Evolutionary conservation across 768 basidiomycete genomes (phyloP).

Genomic region (Tricholoma matsutake): DNA sequence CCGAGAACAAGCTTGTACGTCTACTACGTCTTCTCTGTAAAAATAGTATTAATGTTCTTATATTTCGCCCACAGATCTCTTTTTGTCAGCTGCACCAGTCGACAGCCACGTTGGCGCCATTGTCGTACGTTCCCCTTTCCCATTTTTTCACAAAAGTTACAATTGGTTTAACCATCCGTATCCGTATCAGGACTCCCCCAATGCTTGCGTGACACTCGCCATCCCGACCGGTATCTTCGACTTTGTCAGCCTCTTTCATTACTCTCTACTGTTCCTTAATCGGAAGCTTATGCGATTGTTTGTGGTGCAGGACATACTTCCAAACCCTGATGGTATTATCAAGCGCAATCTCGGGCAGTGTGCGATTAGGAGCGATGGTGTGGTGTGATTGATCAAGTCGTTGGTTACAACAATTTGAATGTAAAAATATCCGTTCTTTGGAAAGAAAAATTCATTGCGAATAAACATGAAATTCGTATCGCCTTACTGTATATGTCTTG

Average conservation of each 20-base stretch:
- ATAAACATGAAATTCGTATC: too few species aligned
- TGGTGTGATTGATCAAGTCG: not conserved
- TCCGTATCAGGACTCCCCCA: slow-evolving; percentile 58
- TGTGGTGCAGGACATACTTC: slow-evolving; percentile 58
- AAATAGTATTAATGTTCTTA: not conserved
- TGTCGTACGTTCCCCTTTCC: slow-evolving; percentile 47
- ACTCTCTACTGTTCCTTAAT: not conserved
- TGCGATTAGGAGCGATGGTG: slow-evolving; percentile 47
- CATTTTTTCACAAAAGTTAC: not conserved
- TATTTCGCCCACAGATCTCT: slow-evolving; percentile 40
- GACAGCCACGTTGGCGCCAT: slow-evolving; percentile 65
- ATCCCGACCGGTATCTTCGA: slow-evolving; percentile 80
- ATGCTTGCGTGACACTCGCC: slow-evolving; percentile 72
- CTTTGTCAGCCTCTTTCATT: slow-evolving; percentile 38
- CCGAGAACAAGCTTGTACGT: slow-evolving; percentile 72
- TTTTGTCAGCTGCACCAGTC: slow-evolving; percentile 64
- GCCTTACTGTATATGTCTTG: too few species aligned
- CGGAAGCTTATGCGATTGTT: not conserved
- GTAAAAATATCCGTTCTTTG: too few species aligned
- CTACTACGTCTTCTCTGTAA: not conserved
- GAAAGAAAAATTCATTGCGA: too few species aligned
- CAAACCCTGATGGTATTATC: slow-evolving; percentile 57
- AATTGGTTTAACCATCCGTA: not conserved
- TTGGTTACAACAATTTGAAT: too few species aligned
- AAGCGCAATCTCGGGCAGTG: slow-evolving; percentile 63